Percentiles rank a stretch among this genome's conserved stretches.
phyloP scores from a whole-genome alignment of 2,329 filamentous ascomycete species.

The Penicillium sp. region DNA sequence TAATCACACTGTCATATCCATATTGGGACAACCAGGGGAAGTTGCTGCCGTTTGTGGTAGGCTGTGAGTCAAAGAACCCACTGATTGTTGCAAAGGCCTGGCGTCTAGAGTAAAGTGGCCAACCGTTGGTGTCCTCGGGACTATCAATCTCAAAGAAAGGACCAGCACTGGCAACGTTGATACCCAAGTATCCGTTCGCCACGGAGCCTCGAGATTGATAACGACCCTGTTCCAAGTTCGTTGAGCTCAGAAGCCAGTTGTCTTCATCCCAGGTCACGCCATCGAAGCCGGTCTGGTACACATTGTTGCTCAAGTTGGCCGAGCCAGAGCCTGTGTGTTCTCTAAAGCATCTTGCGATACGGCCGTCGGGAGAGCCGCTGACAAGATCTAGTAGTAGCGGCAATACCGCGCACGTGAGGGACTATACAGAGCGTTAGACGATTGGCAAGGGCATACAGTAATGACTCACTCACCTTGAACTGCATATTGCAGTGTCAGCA shows the following conservation, averaged over 20 bases:
- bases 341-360: constrained; percentile 17
- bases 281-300: constrained; percentile 45
- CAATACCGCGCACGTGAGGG: constrained; percentile 9
- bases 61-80: constrained; percentile 57
- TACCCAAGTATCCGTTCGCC: constrained; percentile 58
- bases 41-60: constrained; percentile 52
- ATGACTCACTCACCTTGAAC: constrained; percentile 15
- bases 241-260: constrained; percentile 50
- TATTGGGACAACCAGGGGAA: constrained; percentile 62
- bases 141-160: constrained; percentile 56
- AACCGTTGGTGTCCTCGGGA: constrained; percentile 53
- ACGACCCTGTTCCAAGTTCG: constrained; percentile 48
- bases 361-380: constrained; percentile 11
- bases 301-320: constrained; percentile 13
- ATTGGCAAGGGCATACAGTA: not conserved
- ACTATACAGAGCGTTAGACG: constrained; percentile 5
- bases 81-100: constrained; percentile 60
- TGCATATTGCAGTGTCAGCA: constrained; percentile 14
- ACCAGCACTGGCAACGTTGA: constrained; percentile 54
- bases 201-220: constrained; percentile 54
- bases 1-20: constrained; percentile 61
- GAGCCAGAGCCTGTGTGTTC: constrained; percentile 13
- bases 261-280: constrained; percentile 52
- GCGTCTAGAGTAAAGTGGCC: constrained; percentile 57
- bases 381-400: constrained; percentile 13